Conservation (phyloP, 257 asterid species). For the Fraxinus excelsior region DNA sequence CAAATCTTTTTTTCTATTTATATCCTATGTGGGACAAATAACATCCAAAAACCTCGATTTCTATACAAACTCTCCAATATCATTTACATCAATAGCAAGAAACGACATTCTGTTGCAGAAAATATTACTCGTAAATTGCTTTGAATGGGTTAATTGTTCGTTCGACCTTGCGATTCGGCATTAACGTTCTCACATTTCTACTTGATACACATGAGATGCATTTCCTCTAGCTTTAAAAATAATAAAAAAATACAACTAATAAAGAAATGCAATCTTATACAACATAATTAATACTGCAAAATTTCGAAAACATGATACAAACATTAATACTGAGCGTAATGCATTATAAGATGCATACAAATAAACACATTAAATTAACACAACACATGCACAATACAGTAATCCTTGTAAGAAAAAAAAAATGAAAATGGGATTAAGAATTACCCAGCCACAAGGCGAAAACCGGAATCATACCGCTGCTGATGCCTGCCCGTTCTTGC, state of each 20-base stretch:
- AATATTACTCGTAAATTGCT: background rate
- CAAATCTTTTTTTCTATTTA: no score
- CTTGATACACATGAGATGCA: background rate
- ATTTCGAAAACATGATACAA: background rate
- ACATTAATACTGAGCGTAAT: background rate
- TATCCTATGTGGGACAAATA: no score
- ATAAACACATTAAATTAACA: background rate
- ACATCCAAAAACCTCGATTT: no score
- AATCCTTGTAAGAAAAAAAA: background rate
- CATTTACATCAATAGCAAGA: background rate
- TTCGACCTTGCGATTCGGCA: background rate
- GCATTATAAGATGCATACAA: background rate
- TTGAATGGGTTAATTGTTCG: background rate
- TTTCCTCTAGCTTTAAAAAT: background rate
- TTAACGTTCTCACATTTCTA: background rate
- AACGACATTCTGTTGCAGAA: no score
- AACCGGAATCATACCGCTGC: constrained; percentile 48
- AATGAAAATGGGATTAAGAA: constrained; percentile 9
- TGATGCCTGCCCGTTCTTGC: constrained; percentile 49
- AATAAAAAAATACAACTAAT: background rate
- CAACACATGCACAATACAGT: background rate
- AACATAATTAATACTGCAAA: background rate
- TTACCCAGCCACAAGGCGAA: constrained; percentile 48
- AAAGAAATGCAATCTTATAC: background rate
- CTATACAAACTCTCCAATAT: no score